Conservation (phyloP, 169 alveolate genomes). For the Cryptosporidium ubiquitum region DNA sequence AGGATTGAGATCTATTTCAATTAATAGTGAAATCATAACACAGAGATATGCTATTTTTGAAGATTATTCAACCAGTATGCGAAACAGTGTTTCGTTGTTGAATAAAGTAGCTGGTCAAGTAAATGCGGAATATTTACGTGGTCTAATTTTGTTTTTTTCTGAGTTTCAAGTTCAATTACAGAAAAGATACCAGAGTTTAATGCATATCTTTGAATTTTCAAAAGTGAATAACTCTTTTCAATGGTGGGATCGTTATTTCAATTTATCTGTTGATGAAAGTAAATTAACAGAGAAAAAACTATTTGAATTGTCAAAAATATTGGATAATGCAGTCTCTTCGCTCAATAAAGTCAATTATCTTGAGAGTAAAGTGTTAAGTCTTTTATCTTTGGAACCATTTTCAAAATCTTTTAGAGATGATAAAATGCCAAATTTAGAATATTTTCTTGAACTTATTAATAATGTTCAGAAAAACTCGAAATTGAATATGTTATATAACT, state of each 20-base stretch:
- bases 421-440: not conserved
- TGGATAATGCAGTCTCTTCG: not conserved
- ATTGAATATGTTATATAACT: not conserved
- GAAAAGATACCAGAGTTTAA: not conserved
- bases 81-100: not conserved
- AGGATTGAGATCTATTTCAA: not conserved
- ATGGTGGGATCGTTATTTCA: not conserved
- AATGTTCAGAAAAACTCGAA: not conserved
- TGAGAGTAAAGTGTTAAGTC: not conserved
- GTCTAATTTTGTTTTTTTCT: not conserved
- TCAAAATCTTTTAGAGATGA: not conserved
- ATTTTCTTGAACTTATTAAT: not conserved
- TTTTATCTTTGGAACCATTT: not conserved
- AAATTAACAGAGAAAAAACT: not conserved
- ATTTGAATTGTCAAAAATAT: not conserved
- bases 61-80: not conserved
- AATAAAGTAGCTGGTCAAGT: not conserved
- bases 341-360: not conserved
- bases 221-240: not conserved
- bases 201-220: not conserved
- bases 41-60: not conserved
- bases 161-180: not conserved
- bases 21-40: not conserved
- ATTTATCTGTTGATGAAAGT: not conserved
- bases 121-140: not conserved